A percentile compares a stretch with the other conserved stretches of the same genome.
phyloP scores from a whole-genome alignment of 2,329 filamentous ascomycete genomes.

The Colletotrichum spinosum region DNA sequence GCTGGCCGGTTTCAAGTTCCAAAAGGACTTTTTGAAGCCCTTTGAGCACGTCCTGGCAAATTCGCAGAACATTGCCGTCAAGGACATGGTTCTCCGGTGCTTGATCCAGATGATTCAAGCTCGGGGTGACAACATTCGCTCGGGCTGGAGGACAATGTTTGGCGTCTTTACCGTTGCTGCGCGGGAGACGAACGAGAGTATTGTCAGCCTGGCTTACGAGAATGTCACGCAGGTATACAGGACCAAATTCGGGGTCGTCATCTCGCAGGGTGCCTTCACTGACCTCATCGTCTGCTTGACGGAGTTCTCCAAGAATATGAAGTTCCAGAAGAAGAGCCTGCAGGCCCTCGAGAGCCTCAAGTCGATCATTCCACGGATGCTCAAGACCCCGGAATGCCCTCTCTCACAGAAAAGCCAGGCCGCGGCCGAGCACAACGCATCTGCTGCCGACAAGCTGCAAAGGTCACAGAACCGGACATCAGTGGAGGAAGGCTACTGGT shows the following conservation, averaged over 20 bases:
- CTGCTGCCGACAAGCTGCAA: slow-evolving; percentile 57
- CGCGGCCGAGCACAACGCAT: slow-evolving; percentile 50
- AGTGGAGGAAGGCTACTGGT: slow-evolving; percentile 98
- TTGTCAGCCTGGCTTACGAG: slow-evolving; percentile 96
- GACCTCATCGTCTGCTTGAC: slow-evolving; percentile 97
- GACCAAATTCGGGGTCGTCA: slow-evolving; percentile 93
- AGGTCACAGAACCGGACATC: slow-evolving; percentile 81
- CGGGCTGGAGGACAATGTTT: slow-evolving; percentile 99
- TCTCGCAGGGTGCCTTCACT: slow-evolving; percentile 95
- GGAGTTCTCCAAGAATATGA: slow-evolving; percentile 98
- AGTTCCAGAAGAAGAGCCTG: slow-evolving; percentile 98
- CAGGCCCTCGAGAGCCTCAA: slow-evolving; percentile 96
- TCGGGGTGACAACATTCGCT: slow-evolving; percentile 94
- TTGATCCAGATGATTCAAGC: slow-evolving; percentile 99
- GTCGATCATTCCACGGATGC: slow-evolving; percentile 92
- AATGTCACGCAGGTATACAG: slow-evolving; percentile 97
- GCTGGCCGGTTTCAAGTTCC: slow-evolving; percentile 98
- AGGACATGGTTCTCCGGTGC: slow-evolving; percentile 96
- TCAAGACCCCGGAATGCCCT: slow-evolving; percentile 94
- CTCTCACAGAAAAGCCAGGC: slow-evolving; percentile 73
- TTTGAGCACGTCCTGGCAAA: slow-evolving; percentile 98
- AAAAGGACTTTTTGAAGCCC: slow-evolving; percentile 98
- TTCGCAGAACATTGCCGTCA: slow-evolving; percentile 89
- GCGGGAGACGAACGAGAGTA: slow-evolving; percentile 90
- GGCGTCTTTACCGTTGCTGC: slow-evolving; percentile 97